These are phyloP conservation scores for Ustulina deusta DNA, from an alignment of 2,329 filamentous ascomycete species.

Conservation along the genomic window DNA sequence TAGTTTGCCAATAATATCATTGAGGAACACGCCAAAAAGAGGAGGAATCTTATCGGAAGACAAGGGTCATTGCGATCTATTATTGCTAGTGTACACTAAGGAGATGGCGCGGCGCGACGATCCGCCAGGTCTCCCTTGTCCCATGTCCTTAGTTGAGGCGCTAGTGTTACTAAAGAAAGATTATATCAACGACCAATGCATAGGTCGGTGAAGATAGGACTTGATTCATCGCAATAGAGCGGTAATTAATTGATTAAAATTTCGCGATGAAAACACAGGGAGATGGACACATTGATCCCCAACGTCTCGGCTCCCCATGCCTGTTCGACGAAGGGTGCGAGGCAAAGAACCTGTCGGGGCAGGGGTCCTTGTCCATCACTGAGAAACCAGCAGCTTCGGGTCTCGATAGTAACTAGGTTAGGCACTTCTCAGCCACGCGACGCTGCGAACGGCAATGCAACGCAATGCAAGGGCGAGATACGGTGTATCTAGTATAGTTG, in stretches of 20 bases:
- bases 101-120: slow-evolving; percentile 9
- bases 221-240: not conserved
- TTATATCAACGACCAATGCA: slow-evolving; percentile 16
- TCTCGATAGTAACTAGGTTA: not conserved
- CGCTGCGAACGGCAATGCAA: not conserved
- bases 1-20: not conserved
- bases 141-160: not conserved
- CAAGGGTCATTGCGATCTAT: slow-evolving; percentile 22
- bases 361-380: not conserved
- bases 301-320: not conserved
- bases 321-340: not conserved
- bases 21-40: not conserved
- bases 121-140: slow-evolving; percentile 5
- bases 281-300: not conserved
- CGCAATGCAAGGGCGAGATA: not conserved
- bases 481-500: too few species aligned
- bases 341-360: not conserved
- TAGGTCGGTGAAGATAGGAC: not conserved
- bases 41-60: not conserved
- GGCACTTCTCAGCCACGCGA: not conserved
- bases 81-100: too few species aligned
- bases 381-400: not conserved
- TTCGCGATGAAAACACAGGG: not conserved
- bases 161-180: slow-evolving; percentile 14
- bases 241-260: not conserved